Percentiles rank a stretch among this genome's conserved stretches.
Evolutionary conservation across 306 rosid species (phyloP).

Genomic region (Cucurbita moschata): DNA sequence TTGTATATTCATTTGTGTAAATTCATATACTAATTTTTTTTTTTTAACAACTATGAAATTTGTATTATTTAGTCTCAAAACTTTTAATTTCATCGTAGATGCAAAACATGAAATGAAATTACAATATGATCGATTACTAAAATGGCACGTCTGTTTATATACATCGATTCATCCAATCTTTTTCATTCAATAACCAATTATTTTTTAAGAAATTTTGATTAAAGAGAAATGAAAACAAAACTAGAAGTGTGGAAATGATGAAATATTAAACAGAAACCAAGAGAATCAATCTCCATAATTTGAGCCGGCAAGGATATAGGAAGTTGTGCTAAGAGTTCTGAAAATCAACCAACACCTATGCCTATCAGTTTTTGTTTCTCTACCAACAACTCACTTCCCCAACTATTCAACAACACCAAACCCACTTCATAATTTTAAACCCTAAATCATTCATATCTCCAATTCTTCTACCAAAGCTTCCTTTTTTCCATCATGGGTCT

Average conservation of each 20-base stretch:
- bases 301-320: slow-evolving; percentile 6
- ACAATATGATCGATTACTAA: no score
- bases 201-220: neutral
- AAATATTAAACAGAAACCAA: neutral
- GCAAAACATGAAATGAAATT: no score
- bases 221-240: neutral
- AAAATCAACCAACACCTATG: neutral
- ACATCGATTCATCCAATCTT: no score
- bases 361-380: neutral
- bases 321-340: neutral
- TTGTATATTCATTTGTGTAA: slow-evolving; percentile 50
- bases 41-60: no score
- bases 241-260: neutral
- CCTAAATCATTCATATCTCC: neutral
- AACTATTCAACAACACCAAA: neutral
- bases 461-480: neutral
- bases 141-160: no score
- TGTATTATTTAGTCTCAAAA: no score
- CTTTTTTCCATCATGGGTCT: neutral
- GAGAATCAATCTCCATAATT: slow-evolving; percentile 10
- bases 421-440: neutral
- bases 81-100: no score
- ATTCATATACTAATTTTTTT: no score
- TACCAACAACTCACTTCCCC: neutral
- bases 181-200: neutral